Evolutionary conservation across 345 rosid genomes (phyloP).

Genomic region (Raphanus sativus): DNA sequence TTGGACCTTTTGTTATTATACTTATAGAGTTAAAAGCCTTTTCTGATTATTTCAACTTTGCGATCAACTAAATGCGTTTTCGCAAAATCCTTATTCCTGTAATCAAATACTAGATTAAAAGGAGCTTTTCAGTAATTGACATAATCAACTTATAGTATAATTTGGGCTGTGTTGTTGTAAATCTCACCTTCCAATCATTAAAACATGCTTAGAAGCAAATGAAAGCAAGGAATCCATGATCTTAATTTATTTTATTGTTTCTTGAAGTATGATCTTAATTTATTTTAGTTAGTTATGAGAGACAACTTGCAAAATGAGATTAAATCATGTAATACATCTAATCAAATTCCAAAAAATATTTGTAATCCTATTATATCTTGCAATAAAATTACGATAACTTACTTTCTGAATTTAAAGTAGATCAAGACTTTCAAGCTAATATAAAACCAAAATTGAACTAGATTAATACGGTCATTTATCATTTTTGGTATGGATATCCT

Average conservation of each 20-base stretch:
- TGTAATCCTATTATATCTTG: neutral
- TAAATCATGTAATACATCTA: neutral
- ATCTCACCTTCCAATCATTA: constrained; percentile 55
- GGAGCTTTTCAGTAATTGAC: neutral
- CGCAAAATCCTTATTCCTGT: neutral
- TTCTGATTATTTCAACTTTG: neutral
- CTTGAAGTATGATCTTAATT: neutral
- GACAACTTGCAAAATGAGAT: neutral
- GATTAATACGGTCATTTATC: neutral
- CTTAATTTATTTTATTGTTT: neutral
- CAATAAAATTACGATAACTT: neutral
- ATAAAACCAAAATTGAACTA: neutral
- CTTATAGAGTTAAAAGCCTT: neutral
- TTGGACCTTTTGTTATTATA: neutral
- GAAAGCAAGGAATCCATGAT: constrained; percentile 31
- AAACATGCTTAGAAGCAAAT: constrained; percentile 91
- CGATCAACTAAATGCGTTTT: neutral
- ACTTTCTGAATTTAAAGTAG: neutral
- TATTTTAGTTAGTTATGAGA: neutral
- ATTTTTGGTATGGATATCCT: neutral
- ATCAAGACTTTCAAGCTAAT: neutral
- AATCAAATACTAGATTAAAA: neutral
- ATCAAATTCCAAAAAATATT: neutral
- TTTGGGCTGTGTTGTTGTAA: constrained; percentile 14
- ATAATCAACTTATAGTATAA: neutral